These are phyloP conservation scores for Canavalia gladiata DNA, from an alignment of 306 rosid species.

Conservation along the genomic window DNA sequence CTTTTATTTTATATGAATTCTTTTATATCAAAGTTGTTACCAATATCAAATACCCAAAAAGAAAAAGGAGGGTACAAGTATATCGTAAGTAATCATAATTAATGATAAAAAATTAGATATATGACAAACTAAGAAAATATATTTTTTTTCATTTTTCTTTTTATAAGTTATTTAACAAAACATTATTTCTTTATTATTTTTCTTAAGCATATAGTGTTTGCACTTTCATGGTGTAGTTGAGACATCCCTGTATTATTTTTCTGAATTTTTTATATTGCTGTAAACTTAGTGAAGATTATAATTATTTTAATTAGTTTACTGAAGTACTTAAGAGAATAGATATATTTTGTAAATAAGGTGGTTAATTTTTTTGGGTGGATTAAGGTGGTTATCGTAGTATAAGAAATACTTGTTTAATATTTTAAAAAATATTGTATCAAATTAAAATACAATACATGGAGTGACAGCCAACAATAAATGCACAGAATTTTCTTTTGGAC, in stretches of 20 bases:
- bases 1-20: too few species aligned
- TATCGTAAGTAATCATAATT: too few species aligned
- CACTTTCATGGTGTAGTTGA: not conserved
- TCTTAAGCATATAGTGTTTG: not conserved
- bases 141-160: too few species aligned
- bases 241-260: constrained; percentile 7
- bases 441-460: constrained; percentile 6
- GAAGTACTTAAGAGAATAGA: not conserved
- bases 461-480: constrained; percentile 22
- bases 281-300: not conserved
- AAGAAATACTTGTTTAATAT: not conserved
- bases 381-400: not conserved
- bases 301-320: not conserved
- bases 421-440: not conserved
- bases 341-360: not conserved
- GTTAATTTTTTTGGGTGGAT: too few species aligned
- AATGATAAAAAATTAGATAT: too few species aligned
- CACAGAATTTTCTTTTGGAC: constrained; percentile 57
- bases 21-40: not conserved
- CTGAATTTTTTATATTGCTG: not conserved
- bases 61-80: too few species aligned
- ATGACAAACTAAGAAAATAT: too few species aligned
- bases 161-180: too few species aligned
- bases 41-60: not conserved
- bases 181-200: too few species aligned